phyloP scores from a whole-genome alignment of 768 basidiomycete species.

The Amylocystis lapponica region DNA sequence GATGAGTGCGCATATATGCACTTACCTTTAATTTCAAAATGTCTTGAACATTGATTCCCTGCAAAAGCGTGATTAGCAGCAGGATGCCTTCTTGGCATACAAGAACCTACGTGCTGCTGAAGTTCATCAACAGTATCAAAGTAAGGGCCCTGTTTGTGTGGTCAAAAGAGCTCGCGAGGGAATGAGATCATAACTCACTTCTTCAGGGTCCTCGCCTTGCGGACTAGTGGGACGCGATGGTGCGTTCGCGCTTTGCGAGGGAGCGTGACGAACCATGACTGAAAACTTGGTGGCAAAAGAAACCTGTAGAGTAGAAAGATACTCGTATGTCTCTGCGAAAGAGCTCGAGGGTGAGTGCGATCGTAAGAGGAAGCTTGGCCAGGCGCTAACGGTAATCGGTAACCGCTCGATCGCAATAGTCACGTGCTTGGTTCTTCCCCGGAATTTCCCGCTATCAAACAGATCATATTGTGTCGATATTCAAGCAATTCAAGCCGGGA shows the following conservation, averaged over 20 bases:
- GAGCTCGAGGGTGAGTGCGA: not conserved
- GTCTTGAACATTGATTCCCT: slow-evolving; percentile 96
- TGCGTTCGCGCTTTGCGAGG: slow-evolving; percentile 37
- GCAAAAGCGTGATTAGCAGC: slow-evolving; percentile 1
- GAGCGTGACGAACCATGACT: slow-evolving; percentile 39
- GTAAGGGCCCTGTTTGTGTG: slow-evolving; percentile 41
- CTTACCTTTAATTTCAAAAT: slow-evolving; percentile 88
- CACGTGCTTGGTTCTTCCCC: too few relatives aligned
- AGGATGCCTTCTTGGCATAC: not conserved
- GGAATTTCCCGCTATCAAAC: too few relatives aligned
- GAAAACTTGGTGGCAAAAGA: slow-evolving; percentile 35
- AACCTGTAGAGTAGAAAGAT: not conserved
- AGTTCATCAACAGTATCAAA: slow-evolving; percentile 84
- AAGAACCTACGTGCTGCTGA: slow-evolving; percentile 60
- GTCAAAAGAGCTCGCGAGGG: slow-evolving; percentile 1
- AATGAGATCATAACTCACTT: slow-evolving; percentile 21
- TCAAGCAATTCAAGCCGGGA: too few relatives aligned
- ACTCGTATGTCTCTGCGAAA: not conserved
- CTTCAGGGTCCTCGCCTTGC: slow-evolving; percentile 36
- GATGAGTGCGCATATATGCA: slow-evolving; percentile 9
- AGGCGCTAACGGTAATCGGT: too few relatives aligned
- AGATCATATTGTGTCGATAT: too few relatives aligned
- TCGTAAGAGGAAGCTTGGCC: not conserved
- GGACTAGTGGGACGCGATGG: slow-evolving; percentile 49
- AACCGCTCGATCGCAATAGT: too few relatives aligned